A percentile compares a stretch with the other conserved stretches of the same genome.
Evolutionary conservation across 2,329 filamentous ascomycete genomes (phyloP).

Genomic region (Colletotrichum filicis): DNA sequence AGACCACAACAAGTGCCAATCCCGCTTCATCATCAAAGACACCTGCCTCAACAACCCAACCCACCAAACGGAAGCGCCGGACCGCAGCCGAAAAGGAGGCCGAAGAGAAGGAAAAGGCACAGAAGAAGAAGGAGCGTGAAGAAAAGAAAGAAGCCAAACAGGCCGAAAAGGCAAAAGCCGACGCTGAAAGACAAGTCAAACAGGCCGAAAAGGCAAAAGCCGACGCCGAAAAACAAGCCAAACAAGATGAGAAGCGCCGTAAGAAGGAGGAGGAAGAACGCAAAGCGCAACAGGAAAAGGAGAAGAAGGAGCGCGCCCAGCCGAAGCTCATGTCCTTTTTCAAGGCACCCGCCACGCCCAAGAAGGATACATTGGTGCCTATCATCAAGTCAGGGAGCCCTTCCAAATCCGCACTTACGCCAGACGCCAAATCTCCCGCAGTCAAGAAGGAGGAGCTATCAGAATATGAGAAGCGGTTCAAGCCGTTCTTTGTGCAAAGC

Average conservation of each 20-base stretch:
- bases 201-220: constrained; percentile 47
- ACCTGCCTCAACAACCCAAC: constrained; percentile 36
- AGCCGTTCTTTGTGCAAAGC: constrained; percentile 82
- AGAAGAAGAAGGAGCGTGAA: constrained; percentile 40
- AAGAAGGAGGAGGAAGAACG: constrained; percentile 62
- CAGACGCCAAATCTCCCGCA: constrained; percentile 33
- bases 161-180: constrained; percentile 44
- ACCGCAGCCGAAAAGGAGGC: constrained; percentile 54
- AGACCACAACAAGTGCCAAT: background rate
- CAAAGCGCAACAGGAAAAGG: constrained; percentile 53
- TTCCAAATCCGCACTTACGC: constrained; percentile 1
- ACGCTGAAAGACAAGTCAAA: constrained; percentile 48
- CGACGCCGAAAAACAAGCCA: constrained; percentile 48
- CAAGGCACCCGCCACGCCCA: constrained; percentile 50
- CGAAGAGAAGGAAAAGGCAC: constrained; percentile 43
- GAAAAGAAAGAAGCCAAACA: constrained; percentile 47
- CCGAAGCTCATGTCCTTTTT: constrained; percentile 56
- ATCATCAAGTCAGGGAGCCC: constrained; percentile 20
- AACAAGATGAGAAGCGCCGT: constrained; percentile 56
- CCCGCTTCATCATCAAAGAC: constrained; percentile 13
- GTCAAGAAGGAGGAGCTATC: constrained; percentile 46
- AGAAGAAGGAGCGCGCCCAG: constrained; percentile 62
- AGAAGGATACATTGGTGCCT: constrained; percentile 44
- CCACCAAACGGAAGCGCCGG: constrained; percentile 55
- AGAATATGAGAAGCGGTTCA: constrained; percentile 77